phyloP scores from a whole-genome alignment of 2,329 filamentous ascomycete genomes.

The Paracoccidioides brasiliensis region DNA sequence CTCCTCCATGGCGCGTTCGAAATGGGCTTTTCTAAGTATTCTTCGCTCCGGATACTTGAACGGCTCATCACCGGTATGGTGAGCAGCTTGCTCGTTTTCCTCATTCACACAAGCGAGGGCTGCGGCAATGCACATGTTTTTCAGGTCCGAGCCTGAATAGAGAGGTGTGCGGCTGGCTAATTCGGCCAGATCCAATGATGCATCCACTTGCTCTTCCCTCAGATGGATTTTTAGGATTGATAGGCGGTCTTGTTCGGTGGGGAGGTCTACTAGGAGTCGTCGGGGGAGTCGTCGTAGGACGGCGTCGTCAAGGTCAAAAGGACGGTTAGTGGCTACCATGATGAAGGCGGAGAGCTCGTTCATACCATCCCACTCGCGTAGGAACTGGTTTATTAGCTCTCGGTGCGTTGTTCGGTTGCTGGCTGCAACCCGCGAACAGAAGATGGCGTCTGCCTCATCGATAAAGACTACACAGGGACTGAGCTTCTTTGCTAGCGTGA shows the following conservation, averaged over 20 bases:
- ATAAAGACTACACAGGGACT: slow-evolving; percentile 91
- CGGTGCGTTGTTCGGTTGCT: slow-evolving; percentile 59
- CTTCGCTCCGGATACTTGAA: slow-evolving; percentile 58
- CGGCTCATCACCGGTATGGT: slow-evolving; percentile 24
- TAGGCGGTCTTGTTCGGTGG: slow-evolving; percentile 32
- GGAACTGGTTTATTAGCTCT: slow-evolving; percentile 91
- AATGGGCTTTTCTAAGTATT: slow-evolving; percentile 55
- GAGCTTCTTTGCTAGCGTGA: slow-evolving; percentile 79
- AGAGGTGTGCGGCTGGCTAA: slow-evolving; percentile 34
- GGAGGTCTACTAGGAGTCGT: slow-evolving; percentile 38
- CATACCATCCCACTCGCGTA: slow-evolving; percentile 94
- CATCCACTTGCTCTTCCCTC: slow-evolving; percentile 33
- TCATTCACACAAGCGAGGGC: slow-evolving; percentile 37
- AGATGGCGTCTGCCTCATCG: slow-evolving; percentile 88
- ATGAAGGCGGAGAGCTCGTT: slow-evolving; percentile 76
- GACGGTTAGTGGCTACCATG: slow-evolving; percentile 94
- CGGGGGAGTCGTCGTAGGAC: slow-evolving; percentile 39
- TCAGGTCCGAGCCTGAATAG: slow-evolving; percentile 41
- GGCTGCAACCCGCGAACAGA: slow-evolving; percentile 56
- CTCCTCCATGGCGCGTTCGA: slow-evolving; percentile 72
- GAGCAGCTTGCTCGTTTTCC: slow-evolving; percentile 30
- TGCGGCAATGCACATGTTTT: slow-evolving; percentile 39
- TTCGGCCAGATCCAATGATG: slow-evolving; percentile 29
- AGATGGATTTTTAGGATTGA: slow-evolving; percentile 39
- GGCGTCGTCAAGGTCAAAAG: slow-evolving; percentile 72